Evolutionary conservation across 345 rosid species (phyloP).

Genomic region (Eutrema heterophyllum): DNA sequence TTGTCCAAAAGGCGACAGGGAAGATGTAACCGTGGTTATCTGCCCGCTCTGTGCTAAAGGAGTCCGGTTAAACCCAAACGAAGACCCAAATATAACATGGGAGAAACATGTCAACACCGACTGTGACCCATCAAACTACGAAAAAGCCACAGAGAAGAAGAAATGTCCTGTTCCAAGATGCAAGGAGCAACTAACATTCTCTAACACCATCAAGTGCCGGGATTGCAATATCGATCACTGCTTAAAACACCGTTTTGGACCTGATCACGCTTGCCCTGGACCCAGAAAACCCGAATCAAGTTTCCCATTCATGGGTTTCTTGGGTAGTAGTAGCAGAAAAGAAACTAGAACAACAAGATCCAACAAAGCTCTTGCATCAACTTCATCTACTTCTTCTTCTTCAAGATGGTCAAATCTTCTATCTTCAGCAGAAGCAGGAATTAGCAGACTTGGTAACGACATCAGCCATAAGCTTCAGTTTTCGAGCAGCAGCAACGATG

Average conservation of each 20-base stretch:
- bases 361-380: conserved; percentile 18
- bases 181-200: conserved; percentile 70
- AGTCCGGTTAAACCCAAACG: conserved; percentile 64
- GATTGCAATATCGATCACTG: conserved; percentile 82
- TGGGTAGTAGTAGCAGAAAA: conserved; percentile 46
- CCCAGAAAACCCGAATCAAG: conserved; percentile 50
- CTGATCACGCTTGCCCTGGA: conserved; percentile 79
- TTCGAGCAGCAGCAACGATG: conserved; percentile 37
- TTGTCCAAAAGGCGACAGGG: conserved; percentile 71
- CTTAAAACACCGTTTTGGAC: conserved; percentile 88
- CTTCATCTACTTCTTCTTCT: conserved; percentile 39
- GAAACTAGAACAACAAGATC: conserved; percentile 36
- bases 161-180: conserved; percentile 89
- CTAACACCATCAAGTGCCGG: conserved; percentile 82
- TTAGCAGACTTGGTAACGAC: conserved; percentile 58
- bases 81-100: conserved; percentile 87
- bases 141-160: conserved; percentile 77
- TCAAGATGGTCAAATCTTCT: conserved; percentile 69
- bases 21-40: conserved; percentile 77
- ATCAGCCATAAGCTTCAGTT: conserved; percentile 61
- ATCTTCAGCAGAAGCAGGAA: conserved; percentile 78
- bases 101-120: conserved; percentile 73
- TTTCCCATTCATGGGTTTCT: conserved; percentile 48
- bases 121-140: conserved; percentile 89
- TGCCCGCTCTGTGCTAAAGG: conserved; percentile 96